These are phyloP conservation scores for Scleroderma citrinum DNA, from an alignment of 768 basidiomycete species.

Conservation along the genomic window DNA sequence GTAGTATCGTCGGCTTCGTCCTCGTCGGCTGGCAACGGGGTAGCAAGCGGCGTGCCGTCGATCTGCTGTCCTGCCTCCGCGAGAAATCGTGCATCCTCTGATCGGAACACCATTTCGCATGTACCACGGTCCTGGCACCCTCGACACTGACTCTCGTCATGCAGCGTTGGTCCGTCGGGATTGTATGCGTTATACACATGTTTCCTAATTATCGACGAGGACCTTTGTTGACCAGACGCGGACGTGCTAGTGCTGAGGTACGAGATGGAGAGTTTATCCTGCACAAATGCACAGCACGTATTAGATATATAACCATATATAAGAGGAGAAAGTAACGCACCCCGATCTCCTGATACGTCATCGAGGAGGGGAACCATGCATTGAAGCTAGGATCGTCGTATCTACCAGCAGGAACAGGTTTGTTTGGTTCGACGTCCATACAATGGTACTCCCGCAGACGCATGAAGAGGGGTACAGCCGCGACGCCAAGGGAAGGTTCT, in stretches of 20 bases:
- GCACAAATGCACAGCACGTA: no score
- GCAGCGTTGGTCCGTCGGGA: constrained; percentile 33
- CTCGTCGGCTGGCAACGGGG: constrained; percentile 17
- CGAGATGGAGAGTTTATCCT: neutral
- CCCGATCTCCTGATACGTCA: constrained; percentile 10
- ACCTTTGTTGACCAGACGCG: constrained; percentile 16
- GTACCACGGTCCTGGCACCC: constrained; percentile 24
- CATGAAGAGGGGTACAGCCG: constrained; percentile 51
- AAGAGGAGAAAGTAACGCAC: no score
- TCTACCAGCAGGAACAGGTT: constrained; percentile 22
- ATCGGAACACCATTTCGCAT: constrained; percentile 23
- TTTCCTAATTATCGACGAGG: constrained; percentile 17
- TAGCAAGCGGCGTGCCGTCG: constrained; percentile 9
- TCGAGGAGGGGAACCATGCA: constrained; percentile 34
- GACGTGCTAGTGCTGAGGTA: constrained; percentile 1
- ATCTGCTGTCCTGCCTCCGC: no score
- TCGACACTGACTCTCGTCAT: constrained; percentile 37
- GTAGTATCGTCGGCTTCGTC: constrained; percentile 17
- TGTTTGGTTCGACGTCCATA: constrained; percentile 33
- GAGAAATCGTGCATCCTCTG: constrained; percentile 22
- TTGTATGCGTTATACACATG: constrained; percentile 39
- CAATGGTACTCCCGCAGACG: constrained; percentile 51
- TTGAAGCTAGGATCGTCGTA: constrained; percentile 35
- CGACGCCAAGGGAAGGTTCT: constrained; percentile 32
- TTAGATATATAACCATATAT: no score